phyloP scores from a whole-genome alignment of 306 rosid genomes.

The Castanospermum australe region DNA sequence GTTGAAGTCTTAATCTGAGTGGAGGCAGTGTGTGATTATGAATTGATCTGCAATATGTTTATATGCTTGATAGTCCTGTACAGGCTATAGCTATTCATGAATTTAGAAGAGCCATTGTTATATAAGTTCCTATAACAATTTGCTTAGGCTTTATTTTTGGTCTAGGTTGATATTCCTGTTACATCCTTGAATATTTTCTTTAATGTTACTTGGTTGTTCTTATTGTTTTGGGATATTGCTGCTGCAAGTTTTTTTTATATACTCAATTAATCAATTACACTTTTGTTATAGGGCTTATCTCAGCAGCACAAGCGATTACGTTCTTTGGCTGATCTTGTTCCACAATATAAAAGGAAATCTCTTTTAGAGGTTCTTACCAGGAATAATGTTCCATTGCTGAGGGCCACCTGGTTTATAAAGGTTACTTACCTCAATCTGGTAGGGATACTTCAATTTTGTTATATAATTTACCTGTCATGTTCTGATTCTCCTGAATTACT shows the following conservation, averaged over 20 bases:
- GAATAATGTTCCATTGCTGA: conserved; percentile 89
- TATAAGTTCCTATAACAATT: not conserved
- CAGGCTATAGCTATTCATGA: not conserved
- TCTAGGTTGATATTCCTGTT: conserved; percentile 12
- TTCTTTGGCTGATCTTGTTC: conserved; percentile 75
- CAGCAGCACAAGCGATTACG: conserved; percentile 86
- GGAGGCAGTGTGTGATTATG: not conserved
- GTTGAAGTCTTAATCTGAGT: not conserved
- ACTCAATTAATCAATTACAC: not conserved
- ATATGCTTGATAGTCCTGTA: not conserved
- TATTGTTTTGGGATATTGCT: not conserved
- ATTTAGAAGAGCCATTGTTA: not conserved
- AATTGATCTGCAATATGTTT: not conserved
- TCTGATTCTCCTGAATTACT: not conserved
- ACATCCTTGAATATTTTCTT: not conserved
- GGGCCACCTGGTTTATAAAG: conserved; percentile 95
- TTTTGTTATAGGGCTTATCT: conserved; percentile 72
- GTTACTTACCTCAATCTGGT: conserved; percentile 92
- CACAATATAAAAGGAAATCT: conserved; percentile 63
- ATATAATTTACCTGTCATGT: not conserved
- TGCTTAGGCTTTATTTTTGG: not conserved
- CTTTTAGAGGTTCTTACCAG: conserved; percentile 81
- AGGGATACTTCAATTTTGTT: conserved; percentile 4
- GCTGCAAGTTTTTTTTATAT: not conserved
- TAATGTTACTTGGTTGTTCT: not conserved